Conservation (phyloP, 139 green algal genomes). For the Pleodorina starrii region DNA sequence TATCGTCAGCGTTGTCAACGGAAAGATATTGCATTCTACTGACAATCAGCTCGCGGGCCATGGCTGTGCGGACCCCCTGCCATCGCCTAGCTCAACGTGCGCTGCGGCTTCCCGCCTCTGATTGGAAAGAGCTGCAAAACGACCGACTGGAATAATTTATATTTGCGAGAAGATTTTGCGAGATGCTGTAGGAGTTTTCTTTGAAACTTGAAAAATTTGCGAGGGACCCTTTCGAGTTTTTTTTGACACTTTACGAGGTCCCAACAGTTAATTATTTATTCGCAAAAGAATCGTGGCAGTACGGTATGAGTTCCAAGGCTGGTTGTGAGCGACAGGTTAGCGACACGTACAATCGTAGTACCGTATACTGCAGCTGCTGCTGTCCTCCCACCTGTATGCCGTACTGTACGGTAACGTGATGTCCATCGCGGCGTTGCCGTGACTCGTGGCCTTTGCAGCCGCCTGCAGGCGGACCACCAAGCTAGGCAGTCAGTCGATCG, state of each 20-base stretch:
- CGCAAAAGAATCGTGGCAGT: background rate
- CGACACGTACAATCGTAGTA: background rate
- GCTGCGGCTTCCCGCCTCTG: too few relatives aligned
- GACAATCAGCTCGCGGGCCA: too few relatives aligned
- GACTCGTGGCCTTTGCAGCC: background rate
- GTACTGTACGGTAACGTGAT: background rate
- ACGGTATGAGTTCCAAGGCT: background rate
- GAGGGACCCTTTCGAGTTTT: background rate
- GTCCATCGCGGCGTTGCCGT: background rate
- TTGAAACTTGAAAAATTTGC: background rate
- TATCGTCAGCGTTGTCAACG: too few relatives aligned
- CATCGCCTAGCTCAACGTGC: too few relatives aligned
- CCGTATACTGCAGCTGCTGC: background rate
- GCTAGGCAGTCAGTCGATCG: too few relatives aligned
- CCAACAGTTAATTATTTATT: background rate
- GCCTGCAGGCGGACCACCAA: constrained; percentile 6
- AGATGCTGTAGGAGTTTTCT: too few relatives aligned
- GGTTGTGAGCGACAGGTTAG: background rate
- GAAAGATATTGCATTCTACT: too few relatives aligned
- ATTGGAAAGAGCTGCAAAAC: too few relatives aligned
- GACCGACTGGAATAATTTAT: too few relatives aligned
- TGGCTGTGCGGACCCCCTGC: too few relatives aligned
- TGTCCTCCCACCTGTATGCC: constrained; percentile 1
- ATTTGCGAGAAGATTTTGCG: too few relatives aligned
- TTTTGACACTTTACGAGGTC: background rate